phyloP scores from a whole-genome alignment of 805 yeast species.

The Priceomyces haplophilus region DNA sequence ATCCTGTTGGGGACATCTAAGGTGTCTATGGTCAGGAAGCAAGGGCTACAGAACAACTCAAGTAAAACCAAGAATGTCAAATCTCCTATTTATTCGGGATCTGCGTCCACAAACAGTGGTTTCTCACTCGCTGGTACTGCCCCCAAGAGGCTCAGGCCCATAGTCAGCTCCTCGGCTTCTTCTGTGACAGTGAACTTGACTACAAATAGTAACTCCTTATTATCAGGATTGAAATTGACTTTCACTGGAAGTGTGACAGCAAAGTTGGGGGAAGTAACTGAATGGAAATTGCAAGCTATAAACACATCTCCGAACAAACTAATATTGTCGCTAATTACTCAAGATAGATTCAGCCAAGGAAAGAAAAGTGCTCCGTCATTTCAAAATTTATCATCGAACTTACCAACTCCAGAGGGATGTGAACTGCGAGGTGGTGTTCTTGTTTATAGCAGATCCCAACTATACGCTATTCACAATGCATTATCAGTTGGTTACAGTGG shows the following conservation, averaged over 20 bases:
- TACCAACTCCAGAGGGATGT: slow-evolving; percentile 10
- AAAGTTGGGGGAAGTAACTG: slow-evolving; percentile 55
- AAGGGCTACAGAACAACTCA: slow-evolving; percentile 21
- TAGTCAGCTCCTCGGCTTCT: slow-evolving; percentile 17
- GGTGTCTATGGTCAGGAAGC: slow-evolving; percentile 13
- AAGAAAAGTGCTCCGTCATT: slow-evolving; percentile 7
- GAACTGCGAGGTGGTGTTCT: slow-evolving; percentile 12
- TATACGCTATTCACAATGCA: slow-evolving; percentile 31
- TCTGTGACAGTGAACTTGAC: slow-evolving; percentile 37
- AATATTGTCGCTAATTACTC: slow-evolving; percentile 47
- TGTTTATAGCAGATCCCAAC: slow-evolving; percentile 21
- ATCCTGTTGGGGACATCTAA: slow-evolving; percentile 7
- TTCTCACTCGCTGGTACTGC: not conserved
- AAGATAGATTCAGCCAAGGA: slow-evolving; percentile 17
- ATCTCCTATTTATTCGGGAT: slow-evolving; percentile 4
- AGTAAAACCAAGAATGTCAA: slow-evolving; percentile 15
- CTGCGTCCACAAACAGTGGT: not conserved
- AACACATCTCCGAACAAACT: slow-evolving; percentile 54
- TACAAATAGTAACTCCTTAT: slow-evolving; percentile 23
- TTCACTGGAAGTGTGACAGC: slow-evolving; percentile 63
- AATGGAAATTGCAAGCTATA: slow-evolving; percentile 64
- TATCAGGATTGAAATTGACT: slow-evolving; percentile 42
- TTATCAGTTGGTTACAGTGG: slow-evolving; percentile 49
- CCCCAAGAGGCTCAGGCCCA: slow-evolving; percentile 2
- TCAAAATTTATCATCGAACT: slow-evolving; percentile 16